Conservation (phyloP, 352 stramenopile species). For the Phytophthora melonis region DNA sequence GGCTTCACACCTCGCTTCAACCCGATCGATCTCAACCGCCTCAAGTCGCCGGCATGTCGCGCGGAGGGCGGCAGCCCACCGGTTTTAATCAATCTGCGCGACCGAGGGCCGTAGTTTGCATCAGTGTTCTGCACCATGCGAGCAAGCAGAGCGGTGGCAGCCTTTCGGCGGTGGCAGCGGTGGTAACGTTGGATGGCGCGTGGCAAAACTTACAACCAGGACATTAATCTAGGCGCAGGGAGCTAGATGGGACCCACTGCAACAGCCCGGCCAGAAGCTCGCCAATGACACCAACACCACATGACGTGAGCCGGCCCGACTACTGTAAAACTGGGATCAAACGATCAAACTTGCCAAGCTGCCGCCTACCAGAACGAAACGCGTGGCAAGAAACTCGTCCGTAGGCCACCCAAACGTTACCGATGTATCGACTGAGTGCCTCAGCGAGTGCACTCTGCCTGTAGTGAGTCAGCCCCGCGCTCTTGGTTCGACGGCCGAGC, state of each 20-base stretch:
- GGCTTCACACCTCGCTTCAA: neutral
- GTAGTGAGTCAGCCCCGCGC: neutral
- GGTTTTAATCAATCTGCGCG: slow-evolving; percentile 1
- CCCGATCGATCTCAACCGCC: neutral
- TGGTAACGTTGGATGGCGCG: neutral
- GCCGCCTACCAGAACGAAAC: slow-evolving; percentile 1
- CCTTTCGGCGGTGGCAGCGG: slow-evolving; percentile 4
- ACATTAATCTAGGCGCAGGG: neutral
- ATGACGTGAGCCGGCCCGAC: neutral
- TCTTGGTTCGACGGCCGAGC: neutral
- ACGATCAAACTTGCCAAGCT: neutral
- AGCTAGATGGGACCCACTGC: neutral
- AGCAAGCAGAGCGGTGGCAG: neutral
- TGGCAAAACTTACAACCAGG: too few species aligned
- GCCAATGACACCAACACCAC: neutral
- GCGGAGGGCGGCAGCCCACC: neutral
- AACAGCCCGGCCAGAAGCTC: neutral
- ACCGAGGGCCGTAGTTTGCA: neutral
- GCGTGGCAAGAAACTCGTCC: neutral
- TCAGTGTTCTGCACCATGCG: neutral
- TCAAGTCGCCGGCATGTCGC: neutral
- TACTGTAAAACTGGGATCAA: neutral
- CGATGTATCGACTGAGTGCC: neutral
- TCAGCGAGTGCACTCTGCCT: neutral
- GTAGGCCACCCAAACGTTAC: neutral